phyloP scores from a whole-genome alignment of 208 protist species.

The Trypanosoma congolense region DNA sequence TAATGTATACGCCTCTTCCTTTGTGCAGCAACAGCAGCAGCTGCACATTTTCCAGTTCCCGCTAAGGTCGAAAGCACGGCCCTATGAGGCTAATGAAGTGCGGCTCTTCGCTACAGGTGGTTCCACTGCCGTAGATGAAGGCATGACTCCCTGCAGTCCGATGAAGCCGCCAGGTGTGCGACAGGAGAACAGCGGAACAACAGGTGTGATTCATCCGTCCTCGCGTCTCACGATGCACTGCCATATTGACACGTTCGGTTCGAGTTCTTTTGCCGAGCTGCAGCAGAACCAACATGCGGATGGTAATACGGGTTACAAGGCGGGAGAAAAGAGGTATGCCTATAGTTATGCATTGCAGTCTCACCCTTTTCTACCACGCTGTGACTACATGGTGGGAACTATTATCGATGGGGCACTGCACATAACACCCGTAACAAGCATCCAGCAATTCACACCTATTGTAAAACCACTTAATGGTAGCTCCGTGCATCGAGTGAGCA shows the following conservation, averaged over 20 bases:
- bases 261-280: slow-evolving; percentile 46
- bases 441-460: slow-evolving; percentile 56
- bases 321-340: slow-evolving; percentile 21
- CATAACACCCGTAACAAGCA: slow-evolving; percentile 51
- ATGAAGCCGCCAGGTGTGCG: background rate
- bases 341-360: slow-evolving; percentile 71
- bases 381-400: slow-evolving; percentile 64
- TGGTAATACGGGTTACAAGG: background rate
- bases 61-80: slow-evolving; percentile 46
- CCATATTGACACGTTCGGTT: slow-evolving; percentile 73
- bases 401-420: slow-evolving; percentile 53
- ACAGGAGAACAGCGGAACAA: slow-evolving; percentile 2
- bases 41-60: slow-evolving; percentile 88
- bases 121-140: background rate
- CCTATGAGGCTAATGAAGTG: slow-evolving; percentile 70
- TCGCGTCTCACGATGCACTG: slow-evolving; percentile 73
- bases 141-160: background rate
- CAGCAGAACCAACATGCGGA: slow-evolving; percentile 11
- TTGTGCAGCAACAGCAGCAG: slow-evolving; percentile 41
- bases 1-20: slow-evolving; percentile 64
- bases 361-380: slow-evolving; percentile 56
- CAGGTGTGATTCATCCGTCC: slow-evolving; percentile 27
- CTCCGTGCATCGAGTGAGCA: slow-evolving; percentile 28
- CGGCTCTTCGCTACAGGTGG: slow-evolving; percentile 54
- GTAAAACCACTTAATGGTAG: slow-evolving; percentile 13